These are phyloP conservation scores for Dipodascopsis tothii DNA, from an alignment of 805 yeast species.

Conservation along the genomic window DNA sequence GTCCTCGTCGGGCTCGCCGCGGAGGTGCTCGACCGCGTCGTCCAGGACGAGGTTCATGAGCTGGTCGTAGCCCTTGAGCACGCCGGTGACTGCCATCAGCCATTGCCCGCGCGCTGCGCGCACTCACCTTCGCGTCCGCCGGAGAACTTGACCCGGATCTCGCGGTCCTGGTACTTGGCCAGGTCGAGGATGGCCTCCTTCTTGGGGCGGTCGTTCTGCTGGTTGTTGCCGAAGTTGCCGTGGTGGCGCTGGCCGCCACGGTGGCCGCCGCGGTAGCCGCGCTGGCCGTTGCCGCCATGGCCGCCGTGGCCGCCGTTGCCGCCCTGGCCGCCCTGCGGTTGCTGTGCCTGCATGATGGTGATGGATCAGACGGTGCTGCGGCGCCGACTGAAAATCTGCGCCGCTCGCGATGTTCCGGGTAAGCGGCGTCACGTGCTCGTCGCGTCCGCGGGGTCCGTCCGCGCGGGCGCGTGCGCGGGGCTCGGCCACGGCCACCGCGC, in stretches of 20 bases:
- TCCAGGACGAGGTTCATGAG: slow-evolving; percentile 76
- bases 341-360: no score
- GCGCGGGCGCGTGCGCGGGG: no score
- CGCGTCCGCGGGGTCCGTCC: no score
- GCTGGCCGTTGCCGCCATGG: not conserved
- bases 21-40: slow-evolving; percentile 54
- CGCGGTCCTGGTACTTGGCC: slow-evolving; percentile 63
- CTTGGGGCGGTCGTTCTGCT: slow-evolving; percentile 61
- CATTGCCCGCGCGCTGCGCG: not conserved
- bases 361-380: no score
- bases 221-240: slow-evolving; percentile 1
- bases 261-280: slow-evolving; percentile 5
- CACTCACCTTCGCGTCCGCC: slow-evolving; percentile 63
- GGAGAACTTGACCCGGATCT: slow-evolving; percentile 67
- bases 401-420: no score
- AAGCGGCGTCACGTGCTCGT: no score
- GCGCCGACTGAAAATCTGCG: no score
- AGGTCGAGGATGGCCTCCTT: slow-evolving; percentile 84
- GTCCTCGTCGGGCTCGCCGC: slow-evolving; percentile 60
- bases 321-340: no score
- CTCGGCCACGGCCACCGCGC: no score
- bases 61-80: slow-evolving; percentile 86
- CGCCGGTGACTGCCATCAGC: slow-evolving; percentile 51
- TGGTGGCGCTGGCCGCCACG: slow-evolving; percentile 14
- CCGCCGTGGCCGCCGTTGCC: no score